Evolutionary conservation across 1,139 yeast species (phyloP).

Genomic region (Debaryomyces coudertii): DNA sequence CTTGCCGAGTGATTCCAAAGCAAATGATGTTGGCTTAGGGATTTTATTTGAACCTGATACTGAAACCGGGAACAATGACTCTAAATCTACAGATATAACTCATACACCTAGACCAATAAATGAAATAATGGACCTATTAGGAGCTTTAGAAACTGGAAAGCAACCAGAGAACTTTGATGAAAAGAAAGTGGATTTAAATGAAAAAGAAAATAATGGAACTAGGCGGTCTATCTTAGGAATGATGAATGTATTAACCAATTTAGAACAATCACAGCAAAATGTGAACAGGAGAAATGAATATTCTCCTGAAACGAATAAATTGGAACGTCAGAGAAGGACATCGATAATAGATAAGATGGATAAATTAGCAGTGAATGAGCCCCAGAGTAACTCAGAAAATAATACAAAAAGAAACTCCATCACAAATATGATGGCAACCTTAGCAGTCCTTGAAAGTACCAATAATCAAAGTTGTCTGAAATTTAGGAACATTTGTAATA

Average conservation of each 20-base stretch:
- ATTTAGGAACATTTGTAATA: not conserved
- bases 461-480: not conserved
- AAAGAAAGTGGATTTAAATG: not conserved
- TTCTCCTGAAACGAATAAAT: not conserved
- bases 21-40: conserved; percentile 14
- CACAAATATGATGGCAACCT: conserved; percentile 27
- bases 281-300: not conserved
- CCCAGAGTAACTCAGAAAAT: conserved; percentile 1
- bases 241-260: conserved; percentile 27
- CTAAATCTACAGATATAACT: not conserved
- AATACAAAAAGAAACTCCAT: conserved; percentile 26
- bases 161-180: no score
- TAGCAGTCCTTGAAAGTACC: conserved; percentile 10
- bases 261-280: conserved; percentile 12
- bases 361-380: conserved; percentile 23
- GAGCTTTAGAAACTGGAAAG: conserved; percentile 18
- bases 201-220: not conserved
- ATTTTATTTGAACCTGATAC: conserved; percentile 7
- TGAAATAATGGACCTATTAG: conserved; percentile 25
- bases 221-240: conserved; percentile 26
- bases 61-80: not conserved
- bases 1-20: not conserved
- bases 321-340: conserved; percentile 21
- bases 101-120: conserved; percentile 11
- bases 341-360: conserved; percentile 33